phyloP scores from a whole-genome alignment of 148 eudicot species.

The Fagopyrum homotropicum region DNA sequence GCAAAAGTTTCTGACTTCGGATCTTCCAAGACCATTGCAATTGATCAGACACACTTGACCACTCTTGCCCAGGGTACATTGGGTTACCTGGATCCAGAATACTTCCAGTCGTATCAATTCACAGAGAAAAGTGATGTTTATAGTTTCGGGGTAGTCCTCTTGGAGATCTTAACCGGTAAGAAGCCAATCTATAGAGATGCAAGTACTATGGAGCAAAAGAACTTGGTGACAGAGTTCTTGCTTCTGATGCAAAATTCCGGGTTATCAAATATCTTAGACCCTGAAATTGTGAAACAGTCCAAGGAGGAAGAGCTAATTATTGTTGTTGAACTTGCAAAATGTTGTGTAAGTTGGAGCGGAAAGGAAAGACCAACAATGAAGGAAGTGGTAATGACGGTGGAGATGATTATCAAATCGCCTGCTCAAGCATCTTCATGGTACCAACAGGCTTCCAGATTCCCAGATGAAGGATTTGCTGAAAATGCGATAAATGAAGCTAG shows the following conservation, averaged over 20 bases:
- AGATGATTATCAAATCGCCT: not conserved
- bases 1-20: not conserved
- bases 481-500: not conserved
- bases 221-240: constrained; percentile 8
- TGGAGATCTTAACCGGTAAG: constrained; percentile 7
- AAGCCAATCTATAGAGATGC: constrained; percentile 10
- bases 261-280: not conserved
- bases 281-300: not conserved
- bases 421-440: constrained; percentile 2
- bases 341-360: not conserved
- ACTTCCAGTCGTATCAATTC: constrained; percentile 27
- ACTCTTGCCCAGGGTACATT: not conserved
- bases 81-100: constrained; percentile 5
- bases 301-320: not conserved
- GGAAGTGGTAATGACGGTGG: not conserved
- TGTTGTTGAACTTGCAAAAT: not conserved
- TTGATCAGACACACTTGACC: not conserved
- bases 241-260: not conserved
- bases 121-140: constrained; percentile 35
- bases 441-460: not conserved
- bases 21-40: not conserved
- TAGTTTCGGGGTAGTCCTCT: constrained; percentile 27
- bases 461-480: not conserved
- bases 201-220: constrained; percentile 9
- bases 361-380: not conserved